These are phyloP conservation scores for Aspergillus eucalypticola DNA, from an alignment of 2,329 filamentous ascomycete genomes.

Conservation along the genomic window DNA sequence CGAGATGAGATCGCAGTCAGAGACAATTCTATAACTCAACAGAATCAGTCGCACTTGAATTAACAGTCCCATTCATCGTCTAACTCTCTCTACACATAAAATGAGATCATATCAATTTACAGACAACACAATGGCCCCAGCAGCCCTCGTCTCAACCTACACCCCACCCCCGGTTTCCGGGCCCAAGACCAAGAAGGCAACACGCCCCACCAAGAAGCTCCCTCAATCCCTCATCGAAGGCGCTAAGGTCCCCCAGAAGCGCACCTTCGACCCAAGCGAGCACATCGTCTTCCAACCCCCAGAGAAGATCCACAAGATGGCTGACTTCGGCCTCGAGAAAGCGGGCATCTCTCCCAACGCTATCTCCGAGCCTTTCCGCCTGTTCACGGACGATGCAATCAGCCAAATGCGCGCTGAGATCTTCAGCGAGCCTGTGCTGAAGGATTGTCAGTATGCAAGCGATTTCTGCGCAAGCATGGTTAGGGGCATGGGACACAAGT, in stretches of 20 bases:
- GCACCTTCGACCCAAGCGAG: background rate
- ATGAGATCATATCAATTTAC: too few relatives aligned
- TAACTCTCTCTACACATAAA: too few relatives aligned
- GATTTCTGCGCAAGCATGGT: constrained; percentile 54
- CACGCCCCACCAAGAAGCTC: background rate
- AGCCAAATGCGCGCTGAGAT: constrained; percentile 46
- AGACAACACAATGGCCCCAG: too few relatives aligned
- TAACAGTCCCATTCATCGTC: too few relatives aligned
- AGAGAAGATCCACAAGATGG: background rate
- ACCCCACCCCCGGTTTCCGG: background rate
- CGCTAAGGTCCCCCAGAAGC: background rate
- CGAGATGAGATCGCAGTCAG: too few relatives aligned
- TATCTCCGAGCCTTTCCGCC: background rate
- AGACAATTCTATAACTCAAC: too few relatives aligned
- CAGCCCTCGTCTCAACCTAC: too few relatives aligned
- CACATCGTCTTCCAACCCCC: background rate
- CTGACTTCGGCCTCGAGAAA: background rate
- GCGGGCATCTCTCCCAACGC: background rate
- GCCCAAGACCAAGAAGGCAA: background rate
- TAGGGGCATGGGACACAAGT: constrained; percentile 57
- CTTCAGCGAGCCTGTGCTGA: constrained; percentile 55
- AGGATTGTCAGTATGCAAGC: constrained; percentile 59
- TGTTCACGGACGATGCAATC: background rate
- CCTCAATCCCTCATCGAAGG: background rate
- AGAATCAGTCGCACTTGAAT: too few relatives aligned